Base-by-base conservation (phyloP, 306 rosid genomes). In the Gastrolobium villosum region DNA sequence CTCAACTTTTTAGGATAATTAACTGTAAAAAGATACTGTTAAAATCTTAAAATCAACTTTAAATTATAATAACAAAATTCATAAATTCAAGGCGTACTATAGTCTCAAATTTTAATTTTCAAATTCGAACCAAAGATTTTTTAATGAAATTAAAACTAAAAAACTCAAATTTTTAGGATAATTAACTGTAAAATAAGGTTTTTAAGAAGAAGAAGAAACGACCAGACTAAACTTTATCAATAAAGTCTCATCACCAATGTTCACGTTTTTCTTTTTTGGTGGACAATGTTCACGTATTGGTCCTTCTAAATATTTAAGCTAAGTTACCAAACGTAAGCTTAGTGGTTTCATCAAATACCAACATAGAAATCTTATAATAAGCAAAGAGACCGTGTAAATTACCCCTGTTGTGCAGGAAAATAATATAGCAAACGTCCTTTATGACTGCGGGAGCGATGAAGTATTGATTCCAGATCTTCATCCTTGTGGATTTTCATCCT, bases 401-500 rank as follows among this genome's bases (percentile, higher is more conserved):
- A 94, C 99, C 97, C 85, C 60, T 82, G 89, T 46, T 87, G 82
- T 74, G 93, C 83, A 34, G 97, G 97, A 87, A 94, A 94, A 77
- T 94, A 94, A 77, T 92, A 89, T 59, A 94, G 99, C 82, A 94
- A 86, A 20, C 97, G 99, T 74, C 99, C 99, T 84, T 94, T 94
- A 74, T 88, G 99, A 85, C 97, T 89, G 75, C 97, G 94, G 80
- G 99, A 92, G 75, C 84, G 88, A 65, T 52, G 76, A 52, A 94
- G 92, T 80, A 83, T 87, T 73, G 88, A 72, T 82, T 94, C 93
- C 79, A 94, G 90, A 87, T 90, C 84, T 81, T 88, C 90, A 72
- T 90, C 89, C 87, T 89, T 81, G 20, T 37, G 74, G 83, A 83
- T 65, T 83, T 83, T 80, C 86, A 81, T 86, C 76, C 82, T 90